Base-by-base conservation (phyloP, 768 basidiomycete genomes). In the Porphyrellus cyaneotinctus region DNA sequence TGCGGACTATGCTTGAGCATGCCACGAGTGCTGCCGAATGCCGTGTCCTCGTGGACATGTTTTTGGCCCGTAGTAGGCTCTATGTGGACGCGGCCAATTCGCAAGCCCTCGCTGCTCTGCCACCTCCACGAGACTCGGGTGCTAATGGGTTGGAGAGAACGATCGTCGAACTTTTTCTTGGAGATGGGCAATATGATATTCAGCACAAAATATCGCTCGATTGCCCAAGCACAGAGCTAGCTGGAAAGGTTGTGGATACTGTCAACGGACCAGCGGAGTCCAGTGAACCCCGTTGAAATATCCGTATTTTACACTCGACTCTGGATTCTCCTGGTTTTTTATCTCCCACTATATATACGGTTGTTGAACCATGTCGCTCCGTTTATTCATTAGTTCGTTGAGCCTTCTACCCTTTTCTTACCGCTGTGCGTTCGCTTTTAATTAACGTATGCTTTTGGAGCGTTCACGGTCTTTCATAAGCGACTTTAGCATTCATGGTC, bases 21-120 rank as follows among this genome's bases (percentile, higher is more conserved):
- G 91, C 92, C 14, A 85, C 86, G 2, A 83, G 78, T 38, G 87
- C 80, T 42, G 83, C 86, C 54, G 93, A 95, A 72, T 93, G 91
- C 64, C 87, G 88, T 46, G 74, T 94, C 38, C 83, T 95, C 51
- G 76, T 92, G 26, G 86, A 91, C 57, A 88, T 91, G 75, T 87
- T 89, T 71, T 73, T 95, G 52, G 77, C 82, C 13, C 83, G 82
- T 57, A 77, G 77, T 47, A 82, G 81, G 17, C 75, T 76, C 39
- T 48, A 70, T 12, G 20, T 65, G 20, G 70, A 73, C 30, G 55
- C 66, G 23, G 64, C 71, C 62, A 43, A 56, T 37, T 48, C 49
- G 20, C 66, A 67, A 28, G 63, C 65, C 12, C 65, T 66, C 41
- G 59, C 72, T 13, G 64, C 68, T 47, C 66, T 73, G 22, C 65